phyloP scores from a whole-genome alignment of 2,329 filamentous ascomycete species.

The Hypomyces rosellus region DNA sequence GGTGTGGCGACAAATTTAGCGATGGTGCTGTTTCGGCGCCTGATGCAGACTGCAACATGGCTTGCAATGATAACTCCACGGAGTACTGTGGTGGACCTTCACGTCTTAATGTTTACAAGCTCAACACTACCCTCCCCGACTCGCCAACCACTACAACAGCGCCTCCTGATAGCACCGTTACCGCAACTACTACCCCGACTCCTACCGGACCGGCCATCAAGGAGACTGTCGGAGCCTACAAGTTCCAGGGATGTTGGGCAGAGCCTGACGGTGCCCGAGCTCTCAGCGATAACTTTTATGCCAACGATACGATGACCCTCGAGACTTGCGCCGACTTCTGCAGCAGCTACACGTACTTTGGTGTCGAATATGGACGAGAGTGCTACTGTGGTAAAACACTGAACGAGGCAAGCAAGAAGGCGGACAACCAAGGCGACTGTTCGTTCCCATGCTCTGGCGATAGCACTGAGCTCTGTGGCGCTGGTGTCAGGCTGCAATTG shows the following conservation, averaged over 20 bases:
- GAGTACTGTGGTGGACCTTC: slow-evolving; percentile 32
- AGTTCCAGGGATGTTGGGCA: slow-evolving; percentile 32
- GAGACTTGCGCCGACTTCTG: slow-evolving; percentile 28
- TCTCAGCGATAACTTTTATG: slow-evolving; percentile 21
- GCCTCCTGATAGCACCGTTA: slow-evolving; percentile 20
- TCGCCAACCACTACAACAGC: slow-evolving; percentile 1
- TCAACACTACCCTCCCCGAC: slow-evolving; percentile 7
- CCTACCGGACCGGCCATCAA: slow-evolving; percentile 11
- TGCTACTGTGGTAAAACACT: slow-evolving; percentile 34
- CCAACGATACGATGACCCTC: slow-evolving; percentile 30
- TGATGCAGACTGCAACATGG: slow-evolving; percentile 27
- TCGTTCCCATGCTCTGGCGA: slow-evolving; percentile 28
- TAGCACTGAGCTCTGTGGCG: slow-evolving; percentile 29
- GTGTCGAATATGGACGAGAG: slow-evolving; percentile 30
- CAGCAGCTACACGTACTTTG: slow-evolving; percentile 25
- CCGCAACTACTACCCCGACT: slow-evolving; percentile 19
- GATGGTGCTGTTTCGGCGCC: slow-evolving; percentile 24
- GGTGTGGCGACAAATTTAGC: slow-evolving; percentile 27
- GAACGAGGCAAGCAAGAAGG: slow-evolving; percentile 21
- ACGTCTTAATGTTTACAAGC: slow-evolving; percentile 32
- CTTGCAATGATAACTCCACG: slow-evolving; percentile 31
- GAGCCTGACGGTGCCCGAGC: slow-evolving; percentile 27
- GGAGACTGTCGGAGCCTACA: slow-evolving; percentile 16
- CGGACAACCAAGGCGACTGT: slow-evolving; percentile 26
- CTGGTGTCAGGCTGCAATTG: slow-evolving; percentile 10